A percentile compares a stretch with the other conserved stretches of the same genome.
Conservation (phyloP, 345 rosid genomes). For the Microcos paniculata region DNA sequence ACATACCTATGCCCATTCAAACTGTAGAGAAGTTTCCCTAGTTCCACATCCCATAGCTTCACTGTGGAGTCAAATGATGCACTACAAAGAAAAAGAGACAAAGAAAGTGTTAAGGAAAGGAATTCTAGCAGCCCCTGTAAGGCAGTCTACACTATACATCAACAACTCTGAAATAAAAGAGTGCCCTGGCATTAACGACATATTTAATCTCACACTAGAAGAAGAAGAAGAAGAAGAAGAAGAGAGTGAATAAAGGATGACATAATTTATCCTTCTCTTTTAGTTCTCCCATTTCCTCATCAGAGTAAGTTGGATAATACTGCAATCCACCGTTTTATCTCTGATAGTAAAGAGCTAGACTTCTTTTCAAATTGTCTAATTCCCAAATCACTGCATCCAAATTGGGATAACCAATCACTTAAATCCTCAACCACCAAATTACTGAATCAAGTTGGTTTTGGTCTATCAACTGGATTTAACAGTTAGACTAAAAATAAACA, state of each 20-base stretch:
- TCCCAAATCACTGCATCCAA: too few species aligned
- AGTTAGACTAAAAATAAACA: too few species aligned
- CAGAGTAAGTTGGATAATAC: not conserved
- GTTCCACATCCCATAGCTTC: slow-evolving; percentile 96
- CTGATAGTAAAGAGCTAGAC: not conserved
- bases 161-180: not conserved
- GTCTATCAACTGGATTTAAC: too few species aligned
- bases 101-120: not conserved
- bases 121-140: not conserved
- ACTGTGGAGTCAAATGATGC: slow-evolving; percentile 98
- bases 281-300: not conserved
- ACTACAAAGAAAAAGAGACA: slow-evolving; percentile 40
- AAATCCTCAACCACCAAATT: too few species aligned
- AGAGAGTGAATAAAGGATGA: too few species aligned
- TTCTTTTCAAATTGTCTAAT: too few species aligned
- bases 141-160: not conserved
- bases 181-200: not conserved
- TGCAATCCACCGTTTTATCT: not conserved
- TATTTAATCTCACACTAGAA: not conserved
- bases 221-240: too few species aligned
- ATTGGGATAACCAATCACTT: too few species aligned
- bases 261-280: not conserved
- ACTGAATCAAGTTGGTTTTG: too few species aligned
- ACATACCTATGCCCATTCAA: slow-evolving; percentile 90
- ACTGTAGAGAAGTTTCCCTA: slow-evolving; percentile 79